Conservation (phyloP, 768 basidiomycete genomes). For the Mycena epipterygia region DNA sequence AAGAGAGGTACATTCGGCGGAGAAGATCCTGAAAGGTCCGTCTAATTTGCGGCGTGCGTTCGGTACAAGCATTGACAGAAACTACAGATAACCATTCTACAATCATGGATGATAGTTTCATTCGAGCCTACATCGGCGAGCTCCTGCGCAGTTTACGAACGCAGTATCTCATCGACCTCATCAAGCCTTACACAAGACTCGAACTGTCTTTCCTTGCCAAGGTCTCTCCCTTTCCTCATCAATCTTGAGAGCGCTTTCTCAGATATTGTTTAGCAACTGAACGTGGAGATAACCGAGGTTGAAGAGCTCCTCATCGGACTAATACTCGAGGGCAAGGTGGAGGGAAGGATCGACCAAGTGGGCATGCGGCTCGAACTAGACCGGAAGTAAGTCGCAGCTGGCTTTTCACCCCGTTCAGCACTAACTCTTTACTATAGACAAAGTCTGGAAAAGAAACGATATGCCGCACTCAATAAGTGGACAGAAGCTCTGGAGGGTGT, state of each 20-base stretch:
- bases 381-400: constrained; percentile 69
- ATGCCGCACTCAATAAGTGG: constrained; percentile 86
- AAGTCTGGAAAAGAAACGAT: constrained; percentile 89
- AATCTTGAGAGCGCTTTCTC: constrained; percentile 1
- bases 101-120: constrained; percentile 97
- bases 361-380: constrained; percentile 94
- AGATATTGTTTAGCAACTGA: constrained; percentile 80
- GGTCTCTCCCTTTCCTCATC: constrained; percentile 46
- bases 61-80: background rate
- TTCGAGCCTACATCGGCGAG: constrained; percentile 96
- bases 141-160: constrained; percentile 94
- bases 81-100: constrained; percentile 89
- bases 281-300: constrained; percentile 92
- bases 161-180: constrained; percentile 97
- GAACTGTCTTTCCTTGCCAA: constrained; percentile 95
- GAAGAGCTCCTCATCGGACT: constrained; percentile 94
- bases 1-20: constrained; percentile 96
- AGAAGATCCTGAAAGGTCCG: constrained; percentile 92
- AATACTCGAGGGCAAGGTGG: constrained; percentile 97
- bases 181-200: constrained; percentile 96
- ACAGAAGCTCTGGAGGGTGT: constrained; percentile 83
- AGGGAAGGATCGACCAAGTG: constrained; percentile 97
- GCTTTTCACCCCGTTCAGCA: background rate
- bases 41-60: constrained; percentile 10
- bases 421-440: constrained; percentile 62